Conservation (phyloP, 2,329 filamentous ascomycete genomes). For the Trichoderma guizhouense region DNA sequence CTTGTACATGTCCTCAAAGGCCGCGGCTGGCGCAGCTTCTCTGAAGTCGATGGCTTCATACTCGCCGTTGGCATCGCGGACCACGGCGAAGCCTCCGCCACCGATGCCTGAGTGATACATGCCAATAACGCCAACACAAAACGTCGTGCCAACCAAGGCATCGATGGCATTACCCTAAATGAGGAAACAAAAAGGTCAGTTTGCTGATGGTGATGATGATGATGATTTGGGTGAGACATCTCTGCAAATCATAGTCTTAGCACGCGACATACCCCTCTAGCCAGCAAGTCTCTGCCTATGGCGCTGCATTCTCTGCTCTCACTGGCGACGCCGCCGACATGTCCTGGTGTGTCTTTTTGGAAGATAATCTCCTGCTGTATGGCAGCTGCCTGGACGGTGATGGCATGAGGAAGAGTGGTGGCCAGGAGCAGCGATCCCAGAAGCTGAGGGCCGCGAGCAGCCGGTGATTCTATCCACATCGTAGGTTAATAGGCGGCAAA, state of each 20-base stretch:
- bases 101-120: constrained; percentile 83
- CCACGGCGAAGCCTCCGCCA: constrained; percentile 86
- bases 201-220: neutral
- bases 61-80: constrained; percentile 66
- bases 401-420: neutral
- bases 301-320: constrained; percentile 66
- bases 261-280: constrained; percentile 42
- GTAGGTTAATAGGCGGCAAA: neutral
- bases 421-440: constrained; percentile 9
- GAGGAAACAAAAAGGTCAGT: neutral
- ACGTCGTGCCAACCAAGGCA: constrained; percentile 68
- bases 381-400: constrained; percentile 14
- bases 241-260: neutral
- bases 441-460: neutral
- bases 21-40: constrained; percentile 79
- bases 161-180: constrained; percentile 70
- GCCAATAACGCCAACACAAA: constrained; percentile 71
- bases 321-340: constrained; percentile 63
- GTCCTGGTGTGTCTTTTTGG: constrained; percentile 21
- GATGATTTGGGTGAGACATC: neutral
- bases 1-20: constrained; percentile 80
- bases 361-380: constrained; percentile 26
- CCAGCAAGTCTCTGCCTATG: constrained; percentile 63
- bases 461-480: constrained; percentile 2
- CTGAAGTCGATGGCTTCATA: constrained; percentile 90